Base-by-base conservation (phyloP, 768 basidiomycete species). In the Paxillus rubicundulus region DNA sequence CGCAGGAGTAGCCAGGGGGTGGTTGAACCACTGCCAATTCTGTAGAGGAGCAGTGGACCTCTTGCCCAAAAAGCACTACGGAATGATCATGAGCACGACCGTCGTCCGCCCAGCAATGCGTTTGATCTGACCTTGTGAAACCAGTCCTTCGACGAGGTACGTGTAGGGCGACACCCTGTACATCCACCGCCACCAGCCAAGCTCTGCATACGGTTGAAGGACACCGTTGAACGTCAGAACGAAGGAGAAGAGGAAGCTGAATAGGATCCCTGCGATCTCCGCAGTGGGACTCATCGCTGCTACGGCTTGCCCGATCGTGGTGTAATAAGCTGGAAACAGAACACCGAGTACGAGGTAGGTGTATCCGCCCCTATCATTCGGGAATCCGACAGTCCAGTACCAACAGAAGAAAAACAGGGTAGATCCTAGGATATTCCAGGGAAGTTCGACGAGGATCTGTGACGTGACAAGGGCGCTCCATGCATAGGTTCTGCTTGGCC, bases 111-210 rank as follows among this genome's bases (percentile, higher is more conserved):
- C 9, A 5, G 30, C 9, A 13, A 13, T 18, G 17, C 3, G 17
- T 37, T 7, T 27, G 13, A 24, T 59, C 77, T 55, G 59, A 87
- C 86, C 68, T 64, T 76, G 71, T 0, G 74, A 70, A 8, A 72
- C 56, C 20, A 79, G 55, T 28, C 69, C 76, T 45, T 82, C 82
- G 50, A 85, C 72, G 24, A 85, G 67, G 57, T 85, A 84, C 1
- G 79, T 79, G 62, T 72, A 82, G 0, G 81, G 81, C 3, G 80
- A 80, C 27, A 78, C 8, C 49, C 63, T 72, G 55, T 78, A 87
- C 85, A 87, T 85, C 85, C 86, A 88, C 47, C 68, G 62, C 86
- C 86, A 89, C 81, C 84, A 85, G 10, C 80, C 80, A 2, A 88
- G 78, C 16, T 74, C 72, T 8, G 73, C 58, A 61, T 72, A 84